Conservation (phyloP, 345 rosid genomes). For the Melaleuca quinquenervia region DNA sequence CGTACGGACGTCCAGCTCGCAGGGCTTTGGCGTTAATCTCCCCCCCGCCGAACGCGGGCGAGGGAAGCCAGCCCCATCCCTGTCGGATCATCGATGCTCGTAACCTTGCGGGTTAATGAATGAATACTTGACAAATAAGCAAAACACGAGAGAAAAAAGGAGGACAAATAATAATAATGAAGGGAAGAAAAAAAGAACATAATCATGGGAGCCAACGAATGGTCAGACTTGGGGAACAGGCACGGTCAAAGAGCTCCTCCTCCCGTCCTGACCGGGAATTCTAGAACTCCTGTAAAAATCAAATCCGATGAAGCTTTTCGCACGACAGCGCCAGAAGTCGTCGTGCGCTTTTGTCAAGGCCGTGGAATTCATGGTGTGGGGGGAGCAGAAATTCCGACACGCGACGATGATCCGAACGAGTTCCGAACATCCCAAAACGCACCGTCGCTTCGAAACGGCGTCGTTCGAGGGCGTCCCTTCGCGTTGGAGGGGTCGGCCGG, state of each 20-base stretch:
- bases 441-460: no score
- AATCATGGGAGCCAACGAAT: background rate
- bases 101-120: background rate
- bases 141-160: no score
- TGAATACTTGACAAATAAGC: background rate
- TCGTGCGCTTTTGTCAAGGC: background rate
- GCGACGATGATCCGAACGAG: background rate
- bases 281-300: background rate
- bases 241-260: background rate
- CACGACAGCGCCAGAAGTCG: background rate
- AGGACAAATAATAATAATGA: background rate
- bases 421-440: no score
- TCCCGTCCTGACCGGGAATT: background rate
- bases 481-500: no score
- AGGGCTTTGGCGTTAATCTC: background rate
- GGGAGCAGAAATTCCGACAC: background rate
- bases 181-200: background rate
- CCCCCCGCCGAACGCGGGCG: background rate
- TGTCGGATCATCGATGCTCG: background rate
- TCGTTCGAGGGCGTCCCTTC: no score
- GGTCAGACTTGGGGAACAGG: background rate
- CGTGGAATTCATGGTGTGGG: background rate
- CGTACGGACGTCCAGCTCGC: background rate
- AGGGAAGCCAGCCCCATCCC: background rate
- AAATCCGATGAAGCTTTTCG: background rate